Evolutionary conservation across 2,329 filamentous ascomycete genomes (phyloP), one percentile per base, ranked within the genome.

Genomic region (Aspergillus sp.): DNA sequence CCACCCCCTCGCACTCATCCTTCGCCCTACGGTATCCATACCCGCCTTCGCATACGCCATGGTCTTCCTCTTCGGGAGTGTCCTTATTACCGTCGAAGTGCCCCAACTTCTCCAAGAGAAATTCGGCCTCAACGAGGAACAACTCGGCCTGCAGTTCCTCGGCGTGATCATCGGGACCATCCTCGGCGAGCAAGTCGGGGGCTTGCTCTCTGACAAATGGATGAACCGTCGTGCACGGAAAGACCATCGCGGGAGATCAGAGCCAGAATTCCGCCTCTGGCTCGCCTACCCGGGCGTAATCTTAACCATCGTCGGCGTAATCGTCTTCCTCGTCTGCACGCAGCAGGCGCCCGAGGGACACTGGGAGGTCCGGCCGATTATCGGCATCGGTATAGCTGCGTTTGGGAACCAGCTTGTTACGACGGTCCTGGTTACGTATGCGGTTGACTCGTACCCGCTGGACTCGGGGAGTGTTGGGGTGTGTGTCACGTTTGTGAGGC

Each of bases 371-470:
- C 83, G 82, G 0, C 87, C 86, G 0, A 76, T 87, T n/a, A 71
- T 88, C 9, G 86, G 86, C 11, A 81, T 80, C 9, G 85, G 79
- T 3, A 81, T 85, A 61, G 79, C 78, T 0, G 82, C 81, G 0
- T 82, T 79, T 4, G 86, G 87, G 0, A 88, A 87, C 63, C 87
- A 89, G 72, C 82, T 89, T 34, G 80, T 89, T 28, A 88, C 87
- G 2, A 89, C 87, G 0, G 83, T 88, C 0, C 71, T 87, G 61
- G 82, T 88, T 55, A 89, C 87, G 0, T 89, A 76, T 68, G 82
- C 85, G 0, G 81, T 89, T 2, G 86, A 89, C 68, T 86, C 84
- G 66, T 84, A 85, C 66, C 80, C 79, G 0, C 77, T 83, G 41
- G 82, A 88, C 57, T 80, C 84, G 1, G 83, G 81, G 3, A 83